A percentile compares a stretch with the other conserved stretches of the same genome.
Conservation (phyloP, 1,139 yeast species). For the Blastobotrys aristatus region DNA sequence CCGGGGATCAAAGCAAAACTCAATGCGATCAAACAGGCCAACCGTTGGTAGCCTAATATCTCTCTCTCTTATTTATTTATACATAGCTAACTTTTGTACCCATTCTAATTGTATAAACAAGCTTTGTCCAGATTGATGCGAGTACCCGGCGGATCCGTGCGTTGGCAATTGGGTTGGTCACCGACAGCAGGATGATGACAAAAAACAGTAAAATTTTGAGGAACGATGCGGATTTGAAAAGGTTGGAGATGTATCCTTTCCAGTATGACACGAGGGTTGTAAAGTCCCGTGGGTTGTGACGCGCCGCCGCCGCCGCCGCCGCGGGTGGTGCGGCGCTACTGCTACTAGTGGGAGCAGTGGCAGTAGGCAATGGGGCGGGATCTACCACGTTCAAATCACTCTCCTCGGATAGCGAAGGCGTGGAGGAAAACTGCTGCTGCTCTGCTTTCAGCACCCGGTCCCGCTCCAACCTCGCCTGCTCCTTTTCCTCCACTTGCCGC, state of each 20-base stretch:
- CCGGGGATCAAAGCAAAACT: constrained; percentile 8
- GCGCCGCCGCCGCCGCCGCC: neutral
- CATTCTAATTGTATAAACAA: constrained; percentile 23
- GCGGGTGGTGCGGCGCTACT: neutral
- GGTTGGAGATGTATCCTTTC: constrained; percentile 10
- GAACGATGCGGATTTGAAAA: constrained; percentile 12
- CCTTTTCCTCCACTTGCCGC: constrained; percentile 2
- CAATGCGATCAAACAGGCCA: neutral
- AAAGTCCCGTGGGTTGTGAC: constrained; percentile 5
- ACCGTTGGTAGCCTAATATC: neutral
- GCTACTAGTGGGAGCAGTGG: neutral
- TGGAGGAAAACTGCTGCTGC: constrained; percentile 4
- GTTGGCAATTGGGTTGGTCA: constrained; percentile 19
- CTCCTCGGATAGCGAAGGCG: constrained; percentile 3
- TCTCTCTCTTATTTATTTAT: constrained; percentile 7
- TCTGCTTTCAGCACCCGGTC: constrained; percentile 14
- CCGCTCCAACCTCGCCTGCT: constrained; percentile 7
- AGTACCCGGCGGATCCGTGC: constrained; percentile 15
- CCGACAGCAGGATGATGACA: constrained; percentile 19
- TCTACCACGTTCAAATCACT: constrained; percentile 1
- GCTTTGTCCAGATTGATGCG: constrained; percentile 18
- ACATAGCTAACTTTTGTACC: constrained; percentile 28
- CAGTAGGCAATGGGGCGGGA: neutral
- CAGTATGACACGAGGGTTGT: constrained; percentile 14
- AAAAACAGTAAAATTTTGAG: constrained; percentile 17